Conservation (phyloP, 148 eudicot genomes). For the Polygonum maritimum region DNA sequence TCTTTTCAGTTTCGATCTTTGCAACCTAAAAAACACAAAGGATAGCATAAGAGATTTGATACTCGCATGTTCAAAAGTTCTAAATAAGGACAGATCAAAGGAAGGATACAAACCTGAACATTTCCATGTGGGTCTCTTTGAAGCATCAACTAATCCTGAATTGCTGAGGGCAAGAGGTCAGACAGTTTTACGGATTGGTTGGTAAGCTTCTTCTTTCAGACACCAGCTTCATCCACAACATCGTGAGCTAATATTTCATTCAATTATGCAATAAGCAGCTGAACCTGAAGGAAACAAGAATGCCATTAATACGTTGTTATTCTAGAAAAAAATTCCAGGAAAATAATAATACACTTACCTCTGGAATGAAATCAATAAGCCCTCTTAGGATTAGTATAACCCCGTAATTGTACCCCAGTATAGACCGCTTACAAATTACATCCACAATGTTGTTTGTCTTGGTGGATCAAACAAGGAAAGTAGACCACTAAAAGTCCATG, state of each 20-base stretch:
- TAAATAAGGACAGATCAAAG: neutral
- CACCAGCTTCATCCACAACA: conserved; percentile 63
- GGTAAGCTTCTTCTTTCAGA: conserved; percentile 69
- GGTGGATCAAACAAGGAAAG: no score
- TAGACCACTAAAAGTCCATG: no score
- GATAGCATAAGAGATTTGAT: no score
- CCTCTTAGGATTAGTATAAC: conserved; percentile 94
- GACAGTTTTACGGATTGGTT: conserved; percentile 52
- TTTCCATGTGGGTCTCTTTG: conserved; percentile 98
- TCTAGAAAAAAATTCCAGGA: neutral
- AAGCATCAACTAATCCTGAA: conserved; percentile 89
- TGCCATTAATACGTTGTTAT: neutral
- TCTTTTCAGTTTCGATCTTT: no score
- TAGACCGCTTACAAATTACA: conserved; percentile 77
- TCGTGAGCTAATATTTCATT: conserved; percentile 87
- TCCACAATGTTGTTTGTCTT: no score
- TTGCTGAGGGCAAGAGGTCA: conserved; percentile 71
- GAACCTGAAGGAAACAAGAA: conserved; percentile 50
- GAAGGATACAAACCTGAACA: conserved; percentile 51
- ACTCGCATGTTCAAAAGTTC: no score
- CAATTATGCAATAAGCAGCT: conserved; percentile 74
- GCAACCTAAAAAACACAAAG: no score
- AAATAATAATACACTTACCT: conserved; percentile 34
- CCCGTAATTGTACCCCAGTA: conserved; percentile 75
- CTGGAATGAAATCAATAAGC: conserved; percentile 91